Evolutionary conservation across 768 basidiomycete species (phyloP), one percentile per base, ranked within the genome.

Genomic region (Postia placenta): DNA sequence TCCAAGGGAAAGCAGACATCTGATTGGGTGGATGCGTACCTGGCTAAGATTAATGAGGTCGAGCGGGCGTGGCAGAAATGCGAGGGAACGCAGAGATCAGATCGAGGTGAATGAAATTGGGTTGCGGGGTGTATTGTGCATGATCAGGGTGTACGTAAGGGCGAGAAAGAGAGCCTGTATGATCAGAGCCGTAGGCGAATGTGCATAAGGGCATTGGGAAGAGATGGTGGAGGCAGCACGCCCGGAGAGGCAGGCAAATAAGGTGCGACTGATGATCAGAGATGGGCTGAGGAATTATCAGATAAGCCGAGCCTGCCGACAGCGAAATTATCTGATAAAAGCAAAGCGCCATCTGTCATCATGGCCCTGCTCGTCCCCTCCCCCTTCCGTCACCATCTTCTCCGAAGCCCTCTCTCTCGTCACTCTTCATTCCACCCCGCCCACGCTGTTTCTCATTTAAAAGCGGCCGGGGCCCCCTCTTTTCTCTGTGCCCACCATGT

Each of bases 11-110:
- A 66, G 17, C n/a, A n/a, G n/a, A 66, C 56, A 3, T 64, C 69
- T 23, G 55, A 47, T 22, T 78, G 78, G 78, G 72, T 74, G 61
- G 67, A 72, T 11, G 39, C 26, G 17, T 37, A 52, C 11, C 30
- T 53, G 11, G 45, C 48, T 28, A 54, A 49, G 47, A 35, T 38
- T 27, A 42, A 47, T 15, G 51, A 50, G 45, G 5, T 33, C 23
- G 46, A 55, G 40, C 37, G 27, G 40, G 46, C 26, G 38, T 19
- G 22, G 45, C 25, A 46, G 24, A 7, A 43, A 23, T 5, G 11
- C 42, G 42, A 11, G 20, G 42, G 20, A n/a, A 35, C n/a, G n/a
- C 19, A 19, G 45, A 44, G 23, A 35, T 19, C n/a, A 30, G 11
- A 35, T 33, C 14, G 45, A 35, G 33, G 11, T 33, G 23, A 17